Base-by-base conservation (phyloP, 192 early-diverging fungal genomes). In the Kappamyces sp. region DNA sequence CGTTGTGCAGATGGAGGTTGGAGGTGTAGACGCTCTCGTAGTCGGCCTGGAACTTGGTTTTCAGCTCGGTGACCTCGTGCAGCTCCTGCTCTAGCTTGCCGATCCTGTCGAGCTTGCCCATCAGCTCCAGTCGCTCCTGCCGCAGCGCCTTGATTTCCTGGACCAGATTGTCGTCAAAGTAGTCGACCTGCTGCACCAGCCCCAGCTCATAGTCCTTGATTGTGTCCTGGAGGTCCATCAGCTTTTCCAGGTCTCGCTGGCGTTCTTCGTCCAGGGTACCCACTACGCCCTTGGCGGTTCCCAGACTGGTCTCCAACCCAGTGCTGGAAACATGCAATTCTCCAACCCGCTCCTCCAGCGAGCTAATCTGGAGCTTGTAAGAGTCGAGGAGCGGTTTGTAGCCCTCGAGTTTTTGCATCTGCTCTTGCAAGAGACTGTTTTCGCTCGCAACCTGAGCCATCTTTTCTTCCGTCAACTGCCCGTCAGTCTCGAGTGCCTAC, bases 331-430 rank as follows among this genome's bases (percentile, higher is more conserved):
- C 76, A 8, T 84, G 71, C 12, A 92, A 60, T 23, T 75, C 55
- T 36, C 74, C 78, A 63, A 85, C 89, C 47, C 82, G 86, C 49
- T 67, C 75, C 58, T 95, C 91, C n/a, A 93, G 74, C 35, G 71
- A 66, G 31, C 75, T 67, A 41, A 92, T 80, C 60, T 92, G 89
- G 49, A 91, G 85, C 61, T 92, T 91, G 71, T 89, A 90, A 23
- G 83, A 86, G 52, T 95, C 90, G 75, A 94, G 85, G n/a, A 90
- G 61, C 1, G 86, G 82, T 67, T 86, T 89, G 57, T 87, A 87
- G 36, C 78, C 77, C 40, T 79, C 71, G 3, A 91, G 75, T 64
- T 93, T 91, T 36, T 76, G 78, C 72, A 88, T 93, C 61, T 97
- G 89, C 13, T 95, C 90, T 70, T 94, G 91, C 37, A 94, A 78